Evolutionary conservation across 768 basidiomycete species (phyloP), one percentile per base, ranked within the genome.

Genomic region (Harrya chromipes): DNA sequence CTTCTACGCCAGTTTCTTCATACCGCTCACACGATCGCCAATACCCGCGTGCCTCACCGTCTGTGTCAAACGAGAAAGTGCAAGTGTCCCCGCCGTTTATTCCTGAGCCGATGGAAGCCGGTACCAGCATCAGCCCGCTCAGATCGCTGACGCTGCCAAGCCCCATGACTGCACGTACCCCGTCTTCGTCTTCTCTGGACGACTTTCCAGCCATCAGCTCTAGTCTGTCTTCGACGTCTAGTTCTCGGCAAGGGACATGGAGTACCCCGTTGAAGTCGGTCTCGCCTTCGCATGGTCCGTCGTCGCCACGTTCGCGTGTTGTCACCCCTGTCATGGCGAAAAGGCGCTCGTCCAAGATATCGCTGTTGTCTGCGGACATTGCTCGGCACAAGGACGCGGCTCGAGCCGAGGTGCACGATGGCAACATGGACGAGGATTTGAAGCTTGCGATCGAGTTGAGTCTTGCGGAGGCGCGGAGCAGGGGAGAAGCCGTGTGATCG

Each of bases 361-460:
- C 54, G 27, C 43, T 57, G 24, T 45, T 60, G 37, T 52, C 58
- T 36, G 50, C 45, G 4, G 49, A 59, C 44, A 49, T 49, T 19
- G 52, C 49, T 34, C 52, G 9, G 14, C 41, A 55, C 41, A 23
- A 5, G n/a, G 31, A 46, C 10, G 7, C 6, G 4, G 6, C 55
- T 1, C 40, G 31, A 11, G 48, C 38, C 4, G 53, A 45, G 19
- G 34, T 10, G 11, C 26, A 4, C 14, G 6, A 74, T 73, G 10
- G 16, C 14, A 74, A 77, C 14, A 74, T 81, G 56, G 85, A 89
- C 50, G 83, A 79, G 14, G 85, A 88, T 55, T 56, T 89, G 62
- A 73, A 67, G 42, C 76, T 81, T 54, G 86, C 81, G 11, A 75
- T 89, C 12, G 82, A 84, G 65, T 62, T 89, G 64, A 89, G 87